These are phyloP conservation scores for Astrothelium macrocarpum DNA, from an alignment of 495 filamentous ascomycete species.

Conservation along the genomic window DNA sequence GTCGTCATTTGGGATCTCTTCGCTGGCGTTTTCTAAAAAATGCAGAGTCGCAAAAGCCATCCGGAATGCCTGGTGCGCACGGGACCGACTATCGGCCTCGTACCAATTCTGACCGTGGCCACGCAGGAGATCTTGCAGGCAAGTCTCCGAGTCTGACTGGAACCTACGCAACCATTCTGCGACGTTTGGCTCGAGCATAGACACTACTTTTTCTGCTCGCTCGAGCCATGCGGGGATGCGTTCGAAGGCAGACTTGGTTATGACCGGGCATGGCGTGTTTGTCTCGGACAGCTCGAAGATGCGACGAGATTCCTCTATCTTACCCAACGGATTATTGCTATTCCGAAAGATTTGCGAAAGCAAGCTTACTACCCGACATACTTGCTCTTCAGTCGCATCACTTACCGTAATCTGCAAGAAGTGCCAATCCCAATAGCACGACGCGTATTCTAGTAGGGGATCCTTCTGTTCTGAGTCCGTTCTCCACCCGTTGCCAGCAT, in stretches of 20 bases:
- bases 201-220: not conserved
- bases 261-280: not conserved
- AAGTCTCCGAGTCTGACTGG: constrained; percentile 1
- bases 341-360: constrained; percentile 1
- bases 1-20: not conserved
- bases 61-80: not conserved
- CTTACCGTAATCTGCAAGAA: not conserved
- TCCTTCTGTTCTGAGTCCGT: not conserved
- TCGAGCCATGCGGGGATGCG: constrained; percentile 2
- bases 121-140: constrained; percentile 3
- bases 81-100: not conserved
- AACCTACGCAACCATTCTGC: constrained; percentile 3
- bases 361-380: not conserved
- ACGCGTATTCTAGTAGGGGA: not conserved
- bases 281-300: not conserved
- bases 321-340: not conserved
- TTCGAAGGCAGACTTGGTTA: not conserved
- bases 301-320: not conserved
- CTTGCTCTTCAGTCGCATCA: not conserved
- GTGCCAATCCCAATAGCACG: constrained; percentile 2
- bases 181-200: not conserved
- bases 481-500: not conserved
- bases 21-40: not conserved
- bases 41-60: not conserved
- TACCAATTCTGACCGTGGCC: not conserved